A percentile compares a stretch with the other conserved stretches of the same genome.
Evolutionary conservation across 768 basidiomycete species (phyloP).

Genomic region (Lepiota venenata): DNA sequence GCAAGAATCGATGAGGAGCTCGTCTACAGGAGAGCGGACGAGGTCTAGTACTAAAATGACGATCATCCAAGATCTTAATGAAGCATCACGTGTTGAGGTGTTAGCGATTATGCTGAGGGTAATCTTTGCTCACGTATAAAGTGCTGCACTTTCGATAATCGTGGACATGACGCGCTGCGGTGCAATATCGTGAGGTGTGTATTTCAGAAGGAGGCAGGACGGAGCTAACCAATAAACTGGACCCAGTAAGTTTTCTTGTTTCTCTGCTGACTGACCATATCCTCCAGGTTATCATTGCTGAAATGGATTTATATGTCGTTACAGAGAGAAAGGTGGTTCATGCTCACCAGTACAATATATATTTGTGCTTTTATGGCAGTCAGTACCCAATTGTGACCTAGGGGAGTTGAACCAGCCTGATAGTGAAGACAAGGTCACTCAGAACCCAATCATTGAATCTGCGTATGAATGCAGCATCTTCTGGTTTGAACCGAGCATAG

Average conservation of each 20-base stretch:
- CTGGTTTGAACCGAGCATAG: background rate
- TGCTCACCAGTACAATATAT: conserved; percentile 8
- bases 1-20: conserved; percentile 13
- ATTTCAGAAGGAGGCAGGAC: background rate
- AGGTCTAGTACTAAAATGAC: conserved; percentile 15
- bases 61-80: conserved; percentile 14
- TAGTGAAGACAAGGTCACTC: conserved; percentile 3
- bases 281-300: conserved; percentile 8
- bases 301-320: background rate
- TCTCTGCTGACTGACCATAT: conserved; percentile 4
- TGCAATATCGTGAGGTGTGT: background rate
- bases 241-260: background rate
- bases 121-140: conserved; percentile 15
- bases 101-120: background rate
- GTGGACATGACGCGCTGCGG: conserved; percentile 9
- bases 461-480: background rate
- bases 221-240: background rate
- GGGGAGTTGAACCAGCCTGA: background rate
- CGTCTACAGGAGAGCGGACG: conserved; percentile 12
- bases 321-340: background rate
- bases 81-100: background rate
- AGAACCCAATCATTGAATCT: conserved; percentile 3
- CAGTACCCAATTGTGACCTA: background rate
- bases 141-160: conserved; percentile 16
- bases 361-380: background rate